A percentile compares a stretch with the other conserved stretches of the same genome.
These are phyloP conservation scores for Penicillium cataractarum DNA, from an alignment of 495 filamentous ascomycete species.

Conservation along the genomic window DNA sequence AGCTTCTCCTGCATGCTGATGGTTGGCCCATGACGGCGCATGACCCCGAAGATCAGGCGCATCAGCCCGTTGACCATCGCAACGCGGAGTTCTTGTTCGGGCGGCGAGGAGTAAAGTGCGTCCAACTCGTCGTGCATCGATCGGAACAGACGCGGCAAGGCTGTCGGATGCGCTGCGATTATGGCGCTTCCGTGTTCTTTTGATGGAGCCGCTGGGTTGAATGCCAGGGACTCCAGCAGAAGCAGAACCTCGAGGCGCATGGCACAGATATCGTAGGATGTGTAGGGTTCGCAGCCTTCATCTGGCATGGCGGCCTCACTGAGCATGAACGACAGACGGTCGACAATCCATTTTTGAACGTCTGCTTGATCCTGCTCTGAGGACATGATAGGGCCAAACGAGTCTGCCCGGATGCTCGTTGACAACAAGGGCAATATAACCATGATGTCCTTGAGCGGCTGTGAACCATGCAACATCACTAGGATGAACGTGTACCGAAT, in stretches of 20 bases:
- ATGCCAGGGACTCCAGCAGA: slow-evolving; percentile 56
- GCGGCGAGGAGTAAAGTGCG: slow-evolving; percentile 57
- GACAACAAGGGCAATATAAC: slow-evolving; percentile 59
- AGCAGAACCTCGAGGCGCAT: slow-evolving; percentile 61
- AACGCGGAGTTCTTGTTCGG: slow-evolving; percentile 44
- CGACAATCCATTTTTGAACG: slow-evolving; percentile 62
- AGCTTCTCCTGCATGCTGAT: slow-evolving; percentile 63
- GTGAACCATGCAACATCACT: slow-evolving; percentile 61
- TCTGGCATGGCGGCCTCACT: slow-evolving; percentile 56
- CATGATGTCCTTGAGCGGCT: slow-evolving; percentile 62
- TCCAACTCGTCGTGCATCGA: slow-evolving; percentile 68
- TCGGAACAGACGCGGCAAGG: slow-evolving; percentile 61
- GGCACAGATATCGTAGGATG: slow-evolving; percentile 51
- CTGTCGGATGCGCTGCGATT: slow-evolving; percentile 57
- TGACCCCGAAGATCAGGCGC: slow-evolving; percentile 63
- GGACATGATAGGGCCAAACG: slow-evolving; percentile 63
- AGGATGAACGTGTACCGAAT: slow-evolving; percentile 66
- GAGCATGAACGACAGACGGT: slow-evolving; percentile 62
- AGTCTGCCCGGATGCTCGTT: slow-evolving; percentile 58
- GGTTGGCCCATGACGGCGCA: slow-evolving; percentile 48
- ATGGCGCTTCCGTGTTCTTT: slow-evolving; percentile 53
- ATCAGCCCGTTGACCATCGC: slow-evolving; percentile 62
- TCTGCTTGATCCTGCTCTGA: slow-evolving; percentile 54
- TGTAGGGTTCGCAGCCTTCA: slow-evolving; percentile 52
- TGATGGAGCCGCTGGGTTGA: slow-evolving; percentile 36